These are phyloP conservation scores for Dendrobium huoshanense DNA, from an alignment of 106 monocot genomes.

Conservation along the genomic window DNA sequence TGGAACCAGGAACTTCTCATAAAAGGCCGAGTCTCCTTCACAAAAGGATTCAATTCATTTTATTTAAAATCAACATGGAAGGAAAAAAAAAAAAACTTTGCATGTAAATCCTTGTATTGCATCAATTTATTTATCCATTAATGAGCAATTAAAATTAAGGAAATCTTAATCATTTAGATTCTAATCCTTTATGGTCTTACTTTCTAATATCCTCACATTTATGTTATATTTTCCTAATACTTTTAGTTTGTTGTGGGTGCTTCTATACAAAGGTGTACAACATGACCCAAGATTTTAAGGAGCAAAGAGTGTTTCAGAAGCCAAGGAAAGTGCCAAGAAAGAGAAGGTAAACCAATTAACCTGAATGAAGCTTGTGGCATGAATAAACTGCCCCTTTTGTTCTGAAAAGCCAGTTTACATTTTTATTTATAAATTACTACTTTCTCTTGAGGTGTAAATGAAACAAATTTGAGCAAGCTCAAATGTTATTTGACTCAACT, in stretches of 20 bases:
- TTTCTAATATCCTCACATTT: too few species aligned
- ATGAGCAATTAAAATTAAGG: neutral
- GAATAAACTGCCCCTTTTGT: neutral
- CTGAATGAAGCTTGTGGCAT: neutral
- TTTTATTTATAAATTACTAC: neutral
- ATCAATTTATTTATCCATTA: neutral
- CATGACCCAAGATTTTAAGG: conserved; percentile 45
- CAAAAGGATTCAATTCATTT: neutral
- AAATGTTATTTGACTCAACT: too few species aligned
- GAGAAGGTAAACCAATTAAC: conserved; percentile 27
- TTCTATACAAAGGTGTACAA: conserved; percentile 41
- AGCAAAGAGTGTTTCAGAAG: conserved; percentile 7
- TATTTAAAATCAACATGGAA: neutral
- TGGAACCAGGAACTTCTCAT: neutral
- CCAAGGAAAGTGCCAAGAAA: conserved; percentile 17
- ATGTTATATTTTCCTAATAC: too few species aligned
- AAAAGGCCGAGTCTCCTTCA: neutral
- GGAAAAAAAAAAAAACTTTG: neutral
- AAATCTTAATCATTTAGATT: neutral
- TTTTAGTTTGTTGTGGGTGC: neutral
- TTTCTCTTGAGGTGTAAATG: too few species aligned
- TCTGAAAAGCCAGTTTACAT: neutral
- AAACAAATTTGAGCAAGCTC: too few species aligned
- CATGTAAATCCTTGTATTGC: neutral
- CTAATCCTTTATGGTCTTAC: too few species aligned